Conservation (phyloP, 225 moss, liverwort and hornwort species). For the Polytrichum formosum region DNA sequence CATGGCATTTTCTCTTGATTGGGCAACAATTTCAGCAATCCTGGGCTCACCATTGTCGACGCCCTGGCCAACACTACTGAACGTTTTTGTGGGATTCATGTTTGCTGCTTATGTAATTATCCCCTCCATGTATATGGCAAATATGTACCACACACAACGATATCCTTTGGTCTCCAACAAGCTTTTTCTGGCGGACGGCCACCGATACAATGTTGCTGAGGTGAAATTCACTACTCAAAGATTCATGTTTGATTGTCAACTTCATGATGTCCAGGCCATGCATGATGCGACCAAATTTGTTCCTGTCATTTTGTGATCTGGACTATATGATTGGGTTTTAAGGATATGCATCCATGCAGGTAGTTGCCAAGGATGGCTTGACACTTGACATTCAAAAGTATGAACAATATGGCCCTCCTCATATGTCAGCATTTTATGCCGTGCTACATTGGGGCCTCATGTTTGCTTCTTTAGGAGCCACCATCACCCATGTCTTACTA, state of each 20-base stretch:
- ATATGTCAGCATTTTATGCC: conserved; percentile 61
- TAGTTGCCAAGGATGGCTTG: conserved; percentile 51
- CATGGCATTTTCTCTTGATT: conserved; percentile 53
- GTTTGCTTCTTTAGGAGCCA: conserved; percentile 64
- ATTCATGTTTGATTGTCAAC: too few relatives aligned
- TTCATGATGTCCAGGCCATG: too few relatives aligned
- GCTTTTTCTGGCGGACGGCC: conserved; percentile 56
- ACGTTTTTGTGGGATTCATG: conserved; percentile 59
- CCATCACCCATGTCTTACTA: conserved; percentile 61
- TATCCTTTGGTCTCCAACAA: conserved; percentile 75
- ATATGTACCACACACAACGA: conserved; percentile 48
- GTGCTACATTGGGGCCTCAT: conserved; percentile 66
- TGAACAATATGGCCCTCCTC: conserved; percentile 56
- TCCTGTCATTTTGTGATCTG: too few relatives aligned
- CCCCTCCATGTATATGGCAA: conserved; percentile 42
- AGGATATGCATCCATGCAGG: conserved; percentile 19
- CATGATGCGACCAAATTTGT: too few relatives aligned
- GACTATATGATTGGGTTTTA: neutral
- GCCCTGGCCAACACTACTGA: conserved; percentile 67
- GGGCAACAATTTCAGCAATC: conserved; percentile 75
- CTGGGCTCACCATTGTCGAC: conserved; percentile 64
- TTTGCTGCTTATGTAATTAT: conserved; percentile 51
- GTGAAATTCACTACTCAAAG: conserved; percentile 9
- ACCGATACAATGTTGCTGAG: conserved; percentile 50
- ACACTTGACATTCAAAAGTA: conserved; percentile 55